Evolutionary conservation across 2,329 filamentous ascomycete species (phyloP).

Genomic region (Alternaria sp.): DNA sequence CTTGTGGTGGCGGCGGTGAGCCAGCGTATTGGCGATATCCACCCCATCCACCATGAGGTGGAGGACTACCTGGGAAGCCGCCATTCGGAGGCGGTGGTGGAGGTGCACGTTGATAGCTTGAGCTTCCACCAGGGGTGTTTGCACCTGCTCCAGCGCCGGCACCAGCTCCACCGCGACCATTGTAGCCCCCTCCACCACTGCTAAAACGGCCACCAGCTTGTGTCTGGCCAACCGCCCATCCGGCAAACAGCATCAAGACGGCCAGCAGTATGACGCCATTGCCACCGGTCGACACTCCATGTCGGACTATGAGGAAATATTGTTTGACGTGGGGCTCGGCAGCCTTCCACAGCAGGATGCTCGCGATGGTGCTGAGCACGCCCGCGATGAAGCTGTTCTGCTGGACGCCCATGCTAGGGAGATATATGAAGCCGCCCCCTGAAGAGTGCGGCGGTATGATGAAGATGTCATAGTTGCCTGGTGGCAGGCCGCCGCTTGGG

Average conservation of each 20-base stretch:
- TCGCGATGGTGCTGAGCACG: conserved; percentile 76
- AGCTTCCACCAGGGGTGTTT: conserved; percentile 28
- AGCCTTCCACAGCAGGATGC: conserved; percentile 75
- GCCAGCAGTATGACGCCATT: conserved; percentile 76
- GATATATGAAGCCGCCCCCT: conserved; percentile 88
- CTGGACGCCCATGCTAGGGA: conserved; percentile 87
- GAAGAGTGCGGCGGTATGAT: conserved; percentile 92
- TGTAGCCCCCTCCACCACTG: conserved; percentile 35
- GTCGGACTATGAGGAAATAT: conserved; percentile 76
- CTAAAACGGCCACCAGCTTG: conserved; percentile 60
- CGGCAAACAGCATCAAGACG: conserved; percentile 75
- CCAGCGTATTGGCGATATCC: conserved; percentile 42
- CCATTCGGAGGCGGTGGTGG: conserved; percentile 42
- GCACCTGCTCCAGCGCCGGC: conserved; percentile 43
- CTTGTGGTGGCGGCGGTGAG: conserved; percentile 42
- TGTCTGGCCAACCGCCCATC: conserved; percentile 77
- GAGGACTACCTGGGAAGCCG: conserved; percentile 44
- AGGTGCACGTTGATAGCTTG: conserved; percentile 41
- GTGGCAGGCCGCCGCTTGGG: conserved; percentile 69
- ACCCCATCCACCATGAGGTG: conserved; percentile 42
- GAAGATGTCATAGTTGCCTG: conserved; percentile 96
- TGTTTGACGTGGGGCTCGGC: conserved; percentile 75
- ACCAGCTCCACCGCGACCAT: conserved; percentile 45
- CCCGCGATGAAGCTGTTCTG: conserved; percentile 92
- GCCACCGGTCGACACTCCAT: conserved; percentile 64